A percentile compares a stretch with the other conserved stretches of the same genome.
Conservation (phyloP, 2,329 filamentous ascomycete genomes). For the Hymenoscyphus fructigenus region DNA sequence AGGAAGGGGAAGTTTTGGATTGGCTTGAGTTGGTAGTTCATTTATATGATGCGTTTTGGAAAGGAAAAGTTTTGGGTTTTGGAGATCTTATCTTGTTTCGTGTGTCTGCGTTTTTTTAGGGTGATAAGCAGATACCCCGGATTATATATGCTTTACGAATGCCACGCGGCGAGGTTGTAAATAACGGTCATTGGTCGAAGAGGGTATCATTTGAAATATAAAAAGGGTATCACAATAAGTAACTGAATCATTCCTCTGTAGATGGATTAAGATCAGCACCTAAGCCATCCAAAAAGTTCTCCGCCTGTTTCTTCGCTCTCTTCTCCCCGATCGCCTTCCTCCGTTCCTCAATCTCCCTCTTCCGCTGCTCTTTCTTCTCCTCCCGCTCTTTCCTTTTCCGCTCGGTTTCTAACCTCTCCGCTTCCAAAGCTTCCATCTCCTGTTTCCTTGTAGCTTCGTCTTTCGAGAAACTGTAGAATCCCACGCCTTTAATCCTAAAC, state of each 20-base stretch:
- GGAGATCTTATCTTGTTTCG: too few relatives aligned
- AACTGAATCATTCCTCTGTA: neutral
- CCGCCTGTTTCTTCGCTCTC: constrained; percentile 66
- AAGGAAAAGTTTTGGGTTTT: too few relatives aligned
- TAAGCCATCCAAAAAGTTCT: constrained; percentile 52
- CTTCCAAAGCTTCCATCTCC: constrained; percentile 74
- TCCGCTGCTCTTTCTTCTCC: constrained; percentile 57
- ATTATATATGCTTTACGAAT: too few relatives aligned
- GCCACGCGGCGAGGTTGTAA: too few relatives aligned
- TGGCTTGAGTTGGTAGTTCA: too few relatives aligned
- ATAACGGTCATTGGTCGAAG: too few relatives aligned
- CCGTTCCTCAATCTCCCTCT: constrained; percentile 61
- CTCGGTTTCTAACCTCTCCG: constrained; percentile 65
- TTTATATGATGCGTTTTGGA: too few relatives aligned
- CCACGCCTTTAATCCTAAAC: constrained; percentile 82
- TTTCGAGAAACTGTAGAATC: constrained; percentile 85
- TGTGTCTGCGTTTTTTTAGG: too few relatives aligned
- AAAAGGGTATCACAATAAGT: neutral
- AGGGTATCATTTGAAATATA: too few relatives aligned
- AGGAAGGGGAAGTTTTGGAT: too few relatives aligned
- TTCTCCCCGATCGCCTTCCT: constrained; percentile 45
- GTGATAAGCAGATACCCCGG: too few relatives aligned
- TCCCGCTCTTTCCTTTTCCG: constrained; percentile 50
- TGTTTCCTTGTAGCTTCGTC: constrained; percentile 62
- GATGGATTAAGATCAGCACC: neutral